A percentile compares a stretch with the other conserved stretches of the same genome.
Evolutionary conservation across 202 grass and related monocot species (phyloP).

Genomic region (Tripidium arundinaceum): DNA sequence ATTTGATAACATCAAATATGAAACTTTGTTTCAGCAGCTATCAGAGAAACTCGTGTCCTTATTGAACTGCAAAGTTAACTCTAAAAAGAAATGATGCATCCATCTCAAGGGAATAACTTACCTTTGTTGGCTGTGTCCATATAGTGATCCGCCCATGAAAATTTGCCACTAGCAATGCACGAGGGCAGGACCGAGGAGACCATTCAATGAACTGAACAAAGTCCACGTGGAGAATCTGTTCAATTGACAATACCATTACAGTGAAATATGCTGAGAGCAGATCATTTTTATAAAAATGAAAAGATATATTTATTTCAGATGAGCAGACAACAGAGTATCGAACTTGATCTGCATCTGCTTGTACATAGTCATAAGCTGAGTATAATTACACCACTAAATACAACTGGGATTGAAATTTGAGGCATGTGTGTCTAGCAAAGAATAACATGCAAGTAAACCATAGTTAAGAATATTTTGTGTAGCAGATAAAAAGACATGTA

Average conservation of each 20-base stretch:
- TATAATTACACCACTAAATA: background rate
- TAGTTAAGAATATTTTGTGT: constrained; percentile 1
- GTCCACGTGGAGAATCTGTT: constrained; percentile 97
- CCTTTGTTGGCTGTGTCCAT: constrained; percentile 94
- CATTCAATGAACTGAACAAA: constrained; percentile 99
- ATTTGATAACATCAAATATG: background rate
- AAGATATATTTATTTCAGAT: background rate
- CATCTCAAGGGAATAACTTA: constrained; percentile 32
- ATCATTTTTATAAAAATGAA: too few species aligned
- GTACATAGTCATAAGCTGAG: constrained; percentile 1
- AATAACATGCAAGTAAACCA: background rate
- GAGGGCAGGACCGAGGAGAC: constrained; percentile 87
- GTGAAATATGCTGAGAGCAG: constrained; percentile 25
- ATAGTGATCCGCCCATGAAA: constrained; percentile 97
- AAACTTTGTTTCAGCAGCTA: constrained; percentile 7
- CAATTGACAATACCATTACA: constrained; percentile 39
- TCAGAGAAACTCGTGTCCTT: background rate
- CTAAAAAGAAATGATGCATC: background rate
- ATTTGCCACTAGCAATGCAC: constrained; percentile 90
- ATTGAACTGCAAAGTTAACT: background rate
- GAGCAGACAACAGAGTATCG: background rate
- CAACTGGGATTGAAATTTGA: background rate
- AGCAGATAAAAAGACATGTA: constrained; percentile 38
- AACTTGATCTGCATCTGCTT: background rate
- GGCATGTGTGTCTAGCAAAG: constrained; percentile 9